phyloP scores from a whole-genome alignment of 306 rosid species.

The Ormosia semicastrata region DNA sequence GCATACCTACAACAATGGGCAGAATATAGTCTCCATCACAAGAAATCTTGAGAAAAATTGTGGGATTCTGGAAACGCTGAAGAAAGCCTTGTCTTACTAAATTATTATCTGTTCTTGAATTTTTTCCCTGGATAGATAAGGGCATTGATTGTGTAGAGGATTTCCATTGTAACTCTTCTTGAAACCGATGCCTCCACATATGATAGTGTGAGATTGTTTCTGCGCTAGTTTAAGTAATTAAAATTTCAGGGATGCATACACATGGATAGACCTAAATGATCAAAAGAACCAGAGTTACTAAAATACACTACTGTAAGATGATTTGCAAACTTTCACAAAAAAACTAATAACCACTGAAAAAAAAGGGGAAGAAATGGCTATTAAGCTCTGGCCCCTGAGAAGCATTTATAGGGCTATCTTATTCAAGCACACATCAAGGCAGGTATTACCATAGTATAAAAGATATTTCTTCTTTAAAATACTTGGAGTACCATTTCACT shows the following conservation, averaged over 20 bases:
- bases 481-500: no score
- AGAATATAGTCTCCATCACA: constrained; percentile 88
- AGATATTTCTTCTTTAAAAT: background rate
- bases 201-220: constrained; percentile 80
- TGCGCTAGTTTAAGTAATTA: constrained; percentile 54
- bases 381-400: background rate
- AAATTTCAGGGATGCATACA: constrained; percentile 48
- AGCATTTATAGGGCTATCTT: background rate
- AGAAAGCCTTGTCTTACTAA: constrained; percentile 53
- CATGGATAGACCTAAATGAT: constrained; percentile 45
- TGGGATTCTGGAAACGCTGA: constrained; percentile 77
- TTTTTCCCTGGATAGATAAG: constrained; percentile 32
- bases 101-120: constrained; percentile 28
- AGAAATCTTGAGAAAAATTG: constrained; percentile 90
- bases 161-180: constrained; percentile 45
- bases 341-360: background rate
- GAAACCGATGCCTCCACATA: constrained; percentile 67
- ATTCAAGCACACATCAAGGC: background rate
- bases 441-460: background rate
- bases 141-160: constrained; percentile 40
- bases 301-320: constrained; percentile 11
- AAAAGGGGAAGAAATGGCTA: no score
- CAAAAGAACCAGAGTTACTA: constrained; percentile 42
- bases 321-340: background rate
- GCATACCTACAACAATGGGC: constrained; percentile 91